Conservation (phyloP, 306 rosid species). For the Mimosa pudica region DNA sequence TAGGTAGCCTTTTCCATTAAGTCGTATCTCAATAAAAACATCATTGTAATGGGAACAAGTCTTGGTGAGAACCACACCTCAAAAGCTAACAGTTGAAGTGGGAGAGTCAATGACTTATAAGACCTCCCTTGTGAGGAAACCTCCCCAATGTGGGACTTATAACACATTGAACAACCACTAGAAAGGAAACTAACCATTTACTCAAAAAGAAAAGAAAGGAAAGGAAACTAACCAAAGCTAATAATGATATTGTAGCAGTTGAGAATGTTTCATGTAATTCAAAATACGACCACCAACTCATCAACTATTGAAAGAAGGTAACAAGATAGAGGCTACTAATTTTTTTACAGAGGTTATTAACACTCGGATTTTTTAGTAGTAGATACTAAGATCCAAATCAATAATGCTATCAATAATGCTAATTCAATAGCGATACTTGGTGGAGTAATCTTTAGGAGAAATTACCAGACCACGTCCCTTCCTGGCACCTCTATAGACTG, state of each 20-base stretch:
- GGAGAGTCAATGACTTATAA: no score
- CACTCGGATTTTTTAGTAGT: not conserved
- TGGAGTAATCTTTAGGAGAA: conserved; percentile 95
- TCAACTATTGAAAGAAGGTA: not conserved
- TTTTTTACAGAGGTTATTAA: not conserved
- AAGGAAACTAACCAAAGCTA: not conserved
- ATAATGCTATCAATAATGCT: conserved; percentile 13
- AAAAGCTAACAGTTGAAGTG: no score
- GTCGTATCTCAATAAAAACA: no score
- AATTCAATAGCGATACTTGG: conserved; percentile 82
- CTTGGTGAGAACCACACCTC: no score
- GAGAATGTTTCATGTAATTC: not conserved
- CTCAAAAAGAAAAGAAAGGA: not conserved
- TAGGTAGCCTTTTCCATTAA: no score
- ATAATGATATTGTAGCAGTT: not conserved
- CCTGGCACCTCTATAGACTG: conserved; percentile 84
- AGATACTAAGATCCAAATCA: not conserved
- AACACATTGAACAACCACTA: no score
- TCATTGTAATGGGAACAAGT: no score
- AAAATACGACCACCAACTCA: not conserved
- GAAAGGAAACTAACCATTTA: no score
- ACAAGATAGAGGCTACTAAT: not conserved
- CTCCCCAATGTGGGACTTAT: no score
- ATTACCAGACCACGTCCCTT: conserved; percentile 93
- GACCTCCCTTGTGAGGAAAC: no score